A percentile compares a stretch with the other conserved stretches of the same genome.
These are phyloP conservation scores for Echinochloa phyllopogon DNA, from an alignment of 176 grass and related monocot genomes.

Conservation along the genomic window DNA sequence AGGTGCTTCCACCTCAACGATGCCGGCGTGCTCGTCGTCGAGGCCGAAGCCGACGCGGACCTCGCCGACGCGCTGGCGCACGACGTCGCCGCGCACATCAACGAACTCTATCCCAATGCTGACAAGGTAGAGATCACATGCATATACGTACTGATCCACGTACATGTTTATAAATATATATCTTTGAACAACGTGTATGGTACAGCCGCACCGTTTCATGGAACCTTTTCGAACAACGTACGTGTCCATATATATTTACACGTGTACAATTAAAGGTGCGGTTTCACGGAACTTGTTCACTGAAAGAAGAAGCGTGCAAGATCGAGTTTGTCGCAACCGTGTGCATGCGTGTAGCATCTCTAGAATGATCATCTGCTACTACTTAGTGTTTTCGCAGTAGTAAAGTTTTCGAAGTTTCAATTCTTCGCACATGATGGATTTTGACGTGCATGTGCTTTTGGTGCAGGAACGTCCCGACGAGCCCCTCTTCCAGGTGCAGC, in stretches of 20 bases:
- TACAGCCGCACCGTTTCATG: no score
- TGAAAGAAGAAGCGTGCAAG: no score
- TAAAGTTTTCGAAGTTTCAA: not conserved
- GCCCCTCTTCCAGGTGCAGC: slow-evolving; percentile 42
- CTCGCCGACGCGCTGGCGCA: slow-evolving; percentile 40
- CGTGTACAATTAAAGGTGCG: no score
- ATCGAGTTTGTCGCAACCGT: no score
- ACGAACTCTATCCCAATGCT: slow-evolving; percentile 20
- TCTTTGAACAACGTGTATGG: not conserved
- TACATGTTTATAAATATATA: no score
- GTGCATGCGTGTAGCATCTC: no score
- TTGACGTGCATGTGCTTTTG: not conserved
- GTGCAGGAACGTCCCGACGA: slow-evolving; percentile 8
- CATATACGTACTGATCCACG: no score
- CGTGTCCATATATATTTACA: no score
- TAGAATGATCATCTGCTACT: no score
- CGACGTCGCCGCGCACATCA: slow-evolving; percentile 31
- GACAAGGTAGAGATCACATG: not conserved
- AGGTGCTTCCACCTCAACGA: slow-evolving; percentile 40
- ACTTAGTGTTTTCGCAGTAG: no score
- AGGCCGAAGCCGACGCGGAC: slow-evolving; percentile 28
- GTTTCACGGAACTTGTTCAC: no score
- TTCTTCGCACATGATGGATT: not conserved
- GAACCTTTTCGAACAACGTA: no score
- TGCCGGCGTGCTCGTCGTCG: slow-evolving; percentile 42